phyloP scores from a whole-genome alignment of 345 rosid genomes.

The Cochlearia excelsa region DNA sequence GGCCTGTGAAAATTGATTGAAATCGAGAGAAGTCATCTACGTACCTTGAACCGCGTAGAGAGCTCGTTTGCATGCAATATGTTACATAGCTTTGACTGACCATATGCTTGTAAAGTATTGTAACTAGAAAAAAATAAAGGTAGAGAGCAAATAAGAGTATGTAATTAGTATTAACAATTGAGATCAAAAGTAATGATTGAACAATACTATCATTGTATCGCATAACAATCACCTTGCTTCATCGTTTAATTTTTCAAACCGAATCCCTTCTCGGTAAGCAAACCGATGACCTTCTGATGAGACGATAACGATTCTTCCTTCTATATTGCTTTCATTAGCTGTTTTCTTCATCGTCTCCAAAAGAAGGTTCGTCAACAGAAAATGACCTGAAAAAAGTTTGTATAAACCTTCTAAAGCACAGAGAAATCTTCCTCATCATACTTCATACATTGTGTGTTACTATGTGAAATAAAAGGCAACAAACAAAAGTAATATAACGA shows the following conservation, averaged over 20 bases:
- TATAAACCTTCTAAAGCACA: neutral
- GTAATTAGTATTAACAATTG: neutral
- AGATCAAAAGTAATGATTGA: conserved; percentile 3
- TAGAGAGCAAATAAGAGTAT: neutral
- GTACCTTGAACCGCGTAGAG: conserved; percentile 63
- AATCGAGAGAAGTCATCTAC: neutral
- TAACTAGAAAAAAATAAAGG: conserved; percentile 39
- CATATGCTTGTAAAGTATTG: conserved; percentile 49
- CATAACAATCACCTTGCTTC: conserved; percentile 48
- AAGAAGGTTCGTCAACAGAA: conserved; percentile 62
- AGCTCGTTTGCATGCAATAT: conserved; percentile 86
- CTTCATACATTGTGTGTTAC: neutral
- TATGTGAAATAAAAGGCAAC: neutral
- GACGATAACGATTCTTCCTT: conserved; percentile 70
- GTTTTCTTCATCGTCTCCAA: conserved; percentile 75
- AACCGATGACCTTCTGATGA: conserved; percentile 63
- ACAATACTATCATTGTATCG: neutral
- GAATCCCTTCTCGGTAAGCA: conserved; percentile 58
- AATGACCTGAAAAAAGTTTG: conserved; percentile 53
- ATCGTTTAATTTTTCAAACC: conserved; percentile 59
- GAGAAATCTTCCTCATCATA: no score
- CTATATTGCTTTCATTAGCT: conserved; percentile 49
- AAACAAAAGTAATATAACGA: neutral
- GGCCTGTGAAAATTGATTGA: neutral
- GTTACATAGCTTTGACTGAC: conserved; percentile 78